Base-by-base conservation (phyloP, 2,329 filamentous ascomycete genomes). In the Lasiodiplodia citricola region DNA sequence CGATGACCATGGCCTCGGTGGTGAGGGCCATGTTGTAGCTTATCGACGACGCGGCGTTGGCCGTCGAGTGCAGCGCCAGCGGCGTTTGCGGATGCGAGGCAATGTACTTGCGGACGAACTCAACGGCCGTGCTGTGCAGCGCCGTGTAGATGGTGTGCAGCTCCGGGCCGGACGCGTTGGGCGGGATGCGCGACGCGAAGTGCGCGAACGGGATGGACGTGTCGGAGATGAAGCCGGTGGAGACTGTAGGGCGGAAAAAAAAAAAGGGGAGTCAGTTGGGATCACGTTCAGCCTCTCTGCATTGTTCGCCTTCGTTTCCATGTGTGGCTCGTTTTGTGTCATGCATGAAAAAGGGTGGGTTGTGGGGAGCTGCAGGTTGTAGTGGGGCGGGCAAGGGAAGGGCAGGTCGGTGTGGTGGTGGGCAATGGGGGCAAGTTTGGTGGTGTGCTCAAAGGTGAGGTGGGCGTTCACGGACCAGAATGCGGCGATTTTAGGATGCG, bases 21-120 rank as follows among this genome's bases (percentile, higher is more conserved):
- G 86, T 88, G 82, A 88, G 85, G 11, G 84, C 86, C 2, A 88
- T 79, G 69, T 88, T 89, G 74, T 89, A 88, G 75, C 85, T 87
- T 56, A 88, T 84, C 0, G 80, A 79, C 0, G 83, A 77, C 2
- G 80, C 77, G 1, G 81, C 83, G 56, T 77, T 74, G 1, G 73
- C 73, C 4, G 72, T 70, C 18, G 73, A 14, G 51, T 76, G 73
- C 25, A 77, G 66, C 38, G 74, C 68, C 6, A 78, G 71, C 16
- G 71, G 76, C 6, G 77, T 74, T 2, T 83, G 74, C 0, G 80
- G 77, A 2, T 83, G 75, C 0, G 80, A 77, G 2, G 78, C 75
- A 50, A 80, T 76, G 73, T 86, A 85, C 0, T 81, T 73, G 11
- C 81, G 75, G 3, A 80, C 75, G 1, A 77, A 74, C 31, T 71